Evolutionary conservation across 352 stramenopile species (phyloP).

Genomic region (Phytophthora pistaciae): DNA sequence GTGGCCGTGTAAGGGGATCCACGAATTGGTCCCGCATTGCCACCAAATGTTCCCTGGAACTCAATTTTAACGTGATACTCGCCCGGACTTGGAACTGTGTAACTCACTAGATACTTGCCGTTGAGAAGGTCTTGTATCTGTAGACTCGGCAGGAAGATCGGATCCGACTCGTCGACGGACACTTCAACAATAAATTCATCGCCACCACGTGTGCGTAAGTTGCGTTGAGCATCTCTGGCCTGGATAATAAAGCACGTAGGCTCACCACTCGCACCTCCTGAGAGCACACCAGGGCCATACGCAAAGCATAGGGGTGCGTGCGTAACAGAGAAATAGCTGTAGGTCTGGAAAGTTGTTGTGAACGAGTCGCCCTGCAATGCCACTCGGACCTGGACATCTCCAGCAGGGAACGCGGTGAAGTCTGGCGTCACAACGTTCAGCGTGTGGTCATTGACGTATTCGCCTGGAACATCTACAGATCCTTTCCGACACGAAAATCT

Average conservation of each 20-base stretch:
- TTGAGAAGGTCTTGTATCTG: slow-evolving; percentile 90
- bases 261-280: slow-evolving; percentile 78
- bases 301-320: slow-evolving; percentile 89
- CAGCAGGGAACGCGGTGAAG: slow-evolving; percentile 90
- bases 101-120: slow-evolving; percentile 95
- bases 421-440: slow-evolving; percentile 91
- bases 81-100: slow-evolving; percentile 82
- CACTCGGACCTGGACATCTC: slow-evolving; percentile 91
- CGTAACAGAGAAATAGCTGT: slow-evolving; percentile 95
- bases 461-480: slow-evolving; percentile 88
- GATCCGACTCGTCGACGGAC: slow-evolving; percentile 49
- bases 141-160: slow-evolving; percentile 65
- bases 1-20: slow-evolving; percentile 91
- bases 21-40: slow-evolving; percentile 85
- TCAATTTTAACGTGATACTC: slow-evolving; percentile 89
- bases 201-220: slow-evolving; percentile 91
- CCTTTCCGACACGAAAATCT: slow-evolving; percentile 94
- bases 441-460: slow-evolving; percentile 91
- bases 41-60: slow-evolving; percentile 95
- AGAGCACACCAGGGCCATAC: slow-evolving; percentile 94
- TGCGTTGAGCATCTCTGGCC: slow-evolving; percentile 79
- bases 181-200: slow-evolving; percentile 93
- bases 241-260: slow-evolving; percentile 88
- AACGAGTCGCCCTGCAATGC: slow-evolving; percentile 94
- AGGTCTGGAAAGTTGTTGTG: slow-evolving; percentile 94